Base-by-base conservation (phyloP, 768 basidiomycete species). In the Leccinellum rugosiceps region DNA sequence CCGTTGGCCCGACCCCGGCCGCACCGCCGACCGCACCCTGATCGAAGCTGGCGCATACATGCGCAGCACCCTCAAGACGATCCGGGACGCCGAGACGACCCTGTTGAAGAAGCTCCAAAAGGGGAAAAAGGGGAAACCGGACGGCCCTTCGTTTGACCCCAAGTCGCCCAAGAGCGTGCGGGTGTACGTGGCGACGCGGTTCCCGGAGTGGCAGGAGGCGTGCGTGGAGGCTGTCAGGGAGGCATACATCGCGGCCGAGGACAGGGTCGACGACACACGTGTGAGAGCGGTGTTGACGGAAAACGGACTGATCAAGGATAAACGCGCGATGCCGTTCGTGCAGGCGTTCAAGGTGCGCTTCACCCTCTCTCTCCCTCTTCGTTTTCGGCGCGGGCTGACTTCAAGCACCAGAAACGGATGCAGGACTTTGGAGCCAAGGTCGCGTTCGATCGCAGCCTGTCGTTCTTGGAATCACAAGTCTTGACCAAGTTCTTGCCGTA, bases 241-340 rank as follows among this genome's bases (percentile, higher is more conserved):
- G 15, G 76, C 86, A 21, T 94, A 88, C 65, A 74, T 75, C 43
- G 77, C 77, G 52, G 74, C 75, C 54, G 75, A 76, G 26, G 81
- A 84, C 56, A 81, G 78, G 63, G 87, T 98, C 31, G 92, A 99
- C 67, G 94, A 97, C 68, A 84, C 76, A 35, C 87, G 85, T 71
- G 83, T 94, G 51, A 82, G 86, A 70, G 77, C 84, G 64, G 63
- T 82, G 62, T 70, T 98, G 69, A 80, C 79, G 10, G 79, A 83
- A 68, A 80, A 78, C 19, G 94, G 91, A 4, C 69, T 98, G 71
- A 87, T 94, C 75, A 98, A 97, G 81, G 94, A 98, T 76, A 98
- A 98, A 78, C 83, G 86, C 45, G 82, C 83, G 44, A 98, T 98
- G 95, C 95, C 95, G 8, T 97, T 98, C 75, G 84, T 94, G 46